Base-by-base conservation (phyloP, 768 basidiomycete genomes). In the Paxillus rubicundulus region DNA sequence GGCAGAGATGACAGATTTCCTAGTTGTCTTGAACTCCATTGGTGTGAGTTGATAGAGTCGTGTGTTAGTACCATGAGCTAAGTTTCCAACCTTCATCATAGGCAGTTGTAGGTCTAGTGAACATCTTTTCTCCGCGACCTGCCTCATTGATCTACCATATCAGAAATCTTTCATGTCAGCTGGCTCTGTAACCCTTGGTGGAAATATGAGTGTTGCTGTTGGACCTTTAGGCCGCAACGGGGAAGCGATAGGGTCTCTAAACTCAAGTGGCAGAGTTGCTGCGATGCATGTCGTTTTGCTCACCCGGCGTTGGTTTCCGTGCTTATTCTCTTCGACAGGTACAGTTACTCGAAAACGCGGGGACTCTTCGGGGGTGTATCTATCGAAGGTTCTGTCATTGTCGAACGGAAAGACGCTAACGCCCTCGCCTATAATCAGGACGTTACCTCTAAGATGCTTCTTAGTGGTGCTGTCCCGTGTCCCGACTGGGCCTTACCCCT, bases 321-420 rank as follows among this genome's bases (percentile, higher is more conserved):
- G 49, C 46, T 44, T 20, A 55, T 40, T 36, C 32, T 48, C 33
- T 16, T 13, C 14, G 9, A 27, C 63, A 89, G 87, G 86, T 92
- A 92, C 69, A 89, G 86, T 64, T 93, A 93, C 64, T 89, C 87
- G 8, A 96, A 95, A 68, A 94, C 94, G 1, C 83, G 89, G 49
- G 96, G 96, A 18, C 79, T 98, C 3, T 98, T 97, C 55, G 95
- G 96, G 28, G 96, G 96, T 5, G 77, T 97, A 10, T 92, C 90
- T 16, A 67, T 91, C 10, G 89, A 91, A 73, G 93, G 93, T 12
- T 90, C 89, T 1, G 85, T 97, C 46, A 94, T 98, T 53, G 79
- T 97, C 14, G 96, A 97, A 70, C 82, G 96, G 36, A 89, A 93
- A 63, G 96, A 99, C 68, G 92, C 93, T 9, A 98, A 97, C 64